Evolutionary conservation across 192 early-diverging fungal genomes (phyloP).

Genomic region (Coemansia sp.): DNA sequence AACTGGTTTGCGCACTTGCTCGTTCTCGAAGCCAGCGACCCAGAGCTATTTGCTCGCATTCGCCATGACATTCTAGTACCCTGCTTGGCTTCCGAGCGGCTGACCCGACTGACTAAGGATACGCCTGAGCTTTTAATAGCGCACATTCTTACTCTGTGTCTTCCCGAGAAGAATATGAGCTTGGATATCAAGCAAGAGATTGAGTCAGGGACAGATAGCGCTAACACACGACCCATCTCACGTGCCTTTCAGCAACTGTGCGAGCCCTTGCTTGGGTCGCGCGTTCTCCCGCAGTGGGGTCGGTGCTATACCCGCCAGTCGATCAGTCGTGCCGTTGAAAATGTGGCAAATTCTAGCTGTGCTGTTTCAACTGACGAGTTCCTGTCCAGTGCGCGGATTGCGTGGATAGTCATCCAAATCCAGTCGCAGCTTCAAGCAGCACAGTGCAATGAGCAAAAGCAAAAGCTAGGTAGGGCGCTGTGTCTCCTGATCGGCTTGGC

Average conservation of each 20-base stretch:
- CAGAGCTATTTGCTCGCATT: constrained; percentile 16
- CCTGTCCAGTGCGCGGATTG: constrained; percentile 17
- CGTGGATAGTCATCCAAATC: constrained; percentile 34
- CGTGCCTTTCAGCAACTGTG: background rate
- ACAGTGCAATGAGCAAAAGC: constrained; percentile 15
- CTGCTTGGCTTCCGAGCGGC: background rate
- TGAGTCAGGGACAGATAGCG: background rate
- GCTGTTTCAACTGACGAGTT: background rate
- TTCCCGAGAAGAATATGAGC: constrained; percentile 2
- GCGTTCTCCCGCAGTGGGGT: constrained; percentile 32
- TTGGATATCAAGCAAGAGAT: constrained; percentile 8
- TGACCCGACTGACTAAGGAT: constrained; percentile 12
- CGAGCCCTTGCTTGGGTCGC: background rate
- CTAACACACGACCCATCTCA: background rate
- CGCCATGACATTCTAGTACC: constrained; percentile 18
- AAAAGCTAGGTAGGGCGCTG: constrained; percentile 23
- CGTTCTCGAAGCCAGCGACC: constrained; percentile 13
- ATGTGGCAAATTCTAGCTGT: background rate
- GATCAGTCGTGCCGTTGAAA: constrained; percentile 10
- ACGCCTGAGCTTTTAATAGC: constrained; percentile 17
- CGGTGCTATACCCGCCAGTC: constrained; percentile 17
- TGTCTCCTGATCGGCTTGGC: constrained; percentile 14
- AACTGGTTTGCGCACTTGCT: constrained; percentile 26
- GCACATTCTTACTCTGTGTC: constrained; percentile 21
- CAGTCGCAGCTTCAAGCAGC: constrained; percentile 17